Percentiles rank a stretch among this genome's conserved stretches.
These are phyloP conservation scores for Picea sitchensis DNA, from an alignment of 75 land plant species.

Conservation along the genomic window DNA sequence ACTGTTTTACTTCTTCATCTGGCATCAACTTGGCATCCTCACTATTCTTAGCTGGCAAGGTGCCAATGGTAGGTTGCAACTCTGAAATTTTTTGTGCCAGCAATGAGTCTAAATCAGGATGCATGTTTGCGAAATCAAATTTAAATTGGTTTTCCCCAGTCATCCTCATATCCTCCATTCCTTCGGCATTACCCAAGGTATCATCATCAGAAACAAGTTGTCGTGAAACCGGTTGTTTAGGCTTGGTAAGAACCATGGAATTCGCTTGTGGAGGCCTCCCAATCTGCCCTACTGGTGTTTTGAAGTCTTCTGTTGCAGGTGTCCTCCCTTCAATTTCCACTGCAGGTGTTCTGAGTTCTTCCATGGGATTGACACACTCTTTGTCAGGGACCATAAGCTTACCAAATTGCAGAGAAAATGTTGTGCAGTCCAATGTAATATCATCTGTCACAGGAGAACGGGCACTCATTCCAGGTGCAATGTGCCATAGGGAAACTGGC, in stretches of 20 bases:
- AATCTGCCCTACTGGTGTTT: constrained; percentile 17
- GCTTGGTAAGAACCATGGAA: constrained; percentile 31
- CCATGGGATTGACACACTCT: constrained; percentile 8
- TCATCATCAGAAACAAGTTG: constrained; percentile 8
- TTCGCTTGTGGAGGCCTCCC: constrained; percentile 12
- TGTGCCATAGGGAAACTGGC: constrained; percentile 58
- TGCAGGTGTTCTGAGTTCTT: constrained; percentile 31
- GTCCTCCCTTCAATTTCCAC: not conserved
- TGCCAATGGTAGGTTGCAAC: not conserved
- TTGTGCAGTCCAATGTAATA: constrained; percentile 62
- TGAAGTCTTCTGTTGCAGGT: constrained; percentile 25
- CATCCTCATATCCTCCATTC: constrained; percentile 43
- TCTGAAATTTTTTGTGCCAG: constrained; percentile 26
- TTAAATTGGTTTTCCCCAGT: constrained; percentile 21
- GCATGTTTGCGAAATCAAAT: constrained; percentile 47
- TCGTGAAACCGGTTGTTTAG: constrained; percentile 14
- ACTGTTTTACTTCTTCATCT: not conserved
- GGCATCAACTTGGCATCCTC: not conserved
- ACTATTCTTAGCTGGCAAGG: not conserved
- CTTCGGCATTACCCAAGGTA: constrained; percentile 11
- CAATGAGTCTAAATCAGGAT: constrained; percentile 43
- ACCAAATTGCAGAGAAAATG: constrained; percentile 63
- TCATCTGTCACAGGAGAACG: constrained; percentile 55
- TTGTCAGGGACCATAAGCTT: constrained; percentile 45
- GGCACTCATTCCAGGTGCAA: constrained; percentile 37